These are phyloP conservation scores for Talaromyces trachyspermus DNA, from an alignment of 495 filamentous ascomycete genomes.

Conservation along the genomic window DNA sequence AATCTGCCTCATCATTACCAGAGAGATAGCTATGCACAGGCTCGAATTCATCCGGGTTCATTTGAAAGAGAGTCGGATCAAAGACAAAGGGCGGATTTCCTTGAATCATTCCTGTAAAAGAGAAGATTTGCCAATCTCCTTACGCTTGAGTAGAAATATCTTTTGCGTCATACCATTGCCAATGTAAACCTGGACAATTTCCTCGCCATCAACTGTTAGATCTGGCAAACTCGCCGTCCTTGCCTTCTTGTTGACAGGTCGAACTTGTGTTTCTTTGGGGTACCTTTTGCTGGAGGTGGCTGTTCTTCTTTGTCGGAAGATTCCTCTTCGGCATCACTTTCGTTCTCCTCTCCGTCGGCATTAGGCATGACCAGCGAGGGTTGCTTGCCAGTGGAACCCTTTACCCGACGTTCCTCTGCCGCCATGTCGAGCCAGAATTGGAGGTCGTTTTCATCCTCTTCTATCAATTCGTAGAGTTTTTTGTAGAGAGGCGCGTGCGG, in stretches of 20 bases:
- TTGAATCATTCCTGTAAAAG: not conserved
- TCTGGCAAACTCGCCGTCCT: too few relatives aligned
- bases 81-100: not conserved
- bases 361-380: not conserved
- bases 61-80: not conserved
- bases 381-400: not conserved
- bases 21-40: not conserved
- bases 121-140: constrained; percentile 1
- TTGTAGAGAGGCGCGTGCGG: not conserved
- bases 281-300: not conserved
- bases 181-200: not conserved
- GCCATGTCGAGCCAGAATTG: not conserved
- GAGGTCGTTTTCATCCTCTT: not conserved
- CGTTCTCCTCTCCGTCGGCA: not conserved
- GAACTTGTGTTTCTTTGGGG: not conserved
- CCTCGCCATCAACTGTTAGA: not conserved
- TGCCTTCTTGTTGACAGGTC: too few relatives aligned
- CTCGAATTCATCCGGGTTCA: constrained; percentile 1
- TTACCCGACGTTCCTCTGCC: not conserved
- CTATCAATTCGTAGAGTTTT: not conserved
- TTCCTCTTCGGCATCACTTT: not conserved
- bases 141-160: not conserved
- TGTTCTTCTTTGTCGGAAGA: not conserved
- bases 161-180: not conserved
- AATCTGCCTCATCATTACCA: not conserved